Percentiles rank a stretch among this genome's conserved stretches.
phyloP scores from a whole-genome alignment of 768 basidiomycete species.

The Amanita pallidorosea region DNA sequence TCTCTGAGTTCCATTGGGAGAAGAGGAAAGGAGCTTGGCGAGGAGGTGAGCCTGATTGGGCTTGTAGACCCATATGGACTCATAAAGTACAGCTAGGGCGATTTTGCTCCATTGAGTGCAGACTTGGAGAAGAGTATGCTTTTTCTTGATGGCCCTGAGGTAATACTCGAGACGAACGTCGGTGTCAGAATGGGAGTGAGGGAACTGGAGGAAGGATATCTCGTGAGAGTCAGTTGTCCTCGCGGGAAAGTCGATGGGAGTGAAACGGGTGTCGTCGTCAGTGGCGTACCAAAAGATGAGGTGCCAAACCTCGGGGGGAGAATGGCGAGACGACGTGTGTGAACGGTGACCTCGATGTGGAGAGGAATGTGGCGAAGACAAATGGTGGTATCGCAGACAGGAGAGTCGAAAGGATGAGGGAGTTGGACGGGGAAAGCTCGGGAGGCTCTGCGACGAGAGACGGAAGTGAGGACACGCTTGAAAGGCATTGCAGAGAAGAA shows the following conservation, averaged over 20 bases:
- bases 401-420: background rate
- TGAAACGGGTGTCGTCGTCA: slow-evolving; percentile 9
- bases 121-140: slow-evolving; percentile 42
- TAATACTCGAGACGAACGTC: slow-evolving; percentile 31
- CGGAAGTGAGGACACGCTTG: background rate
- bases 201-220: slow-evolving; percentile 47
- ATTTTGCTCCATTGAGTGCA: slow-evolving; percentile 43
- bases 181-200: slow-evolving; percentile 24
- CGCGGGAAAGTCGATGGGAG: slow-evolving; percentile 11
- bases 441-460: background rate
- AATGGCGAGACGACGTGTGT: slow-evolving; percentile 17
- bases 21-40: slow-evolving; percentile 24
- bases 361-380: background rate
- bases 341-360: background rate
- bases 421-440: background rate
- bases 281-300: slow-evolving; percentile 52
- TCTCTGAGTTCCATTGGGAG: slow-evolving; percentile 10
- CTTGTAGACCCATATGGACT: slow-evolving; percentile 60
- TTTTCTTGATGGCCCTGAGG: slow-evolving; percentile 33
- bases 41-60: slow-evolving; percentile 37
- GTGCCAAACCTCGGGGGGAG: slow-evolving; percentile 63
- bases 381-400: background rate
- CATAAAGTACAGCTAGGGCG: slow-evolving; percentile 47
- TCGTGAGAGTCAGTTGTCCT: slow-evolving; percentile 18
- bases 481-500: background rate